Conservation (phyloP, 352 stramenopile species). For the Blastocystis sp. region DNA sequence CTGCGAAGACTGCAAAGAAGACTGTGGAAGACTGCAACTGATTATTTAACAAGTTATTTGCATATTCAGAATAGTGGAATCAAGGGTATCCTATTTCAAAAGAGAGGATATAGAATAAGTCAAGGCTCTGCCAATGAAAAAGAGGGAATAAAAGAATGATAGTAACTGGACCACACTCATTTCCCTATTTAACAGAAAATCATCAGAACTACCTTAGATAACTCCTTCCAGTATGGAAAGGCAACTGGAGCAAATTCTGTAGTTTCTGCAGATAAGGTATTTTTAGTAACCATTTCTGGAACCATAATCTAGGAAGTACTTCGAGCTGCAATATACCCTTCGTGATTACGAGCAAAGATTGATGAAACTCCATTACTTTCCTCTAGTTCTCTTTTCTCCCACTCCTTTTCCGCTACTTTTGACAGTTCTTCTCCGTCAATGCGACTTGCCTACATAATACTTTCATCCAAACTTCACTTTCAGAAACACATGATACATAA, state of each 20-base stretch:
- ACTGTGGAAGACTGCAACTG: conserved; percentile 5
- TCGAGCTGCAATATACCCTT: no score
- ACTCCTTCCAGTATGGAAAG: background rate
- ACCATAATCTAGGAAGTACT: no score
- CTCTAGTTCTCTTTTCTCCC: background rate
- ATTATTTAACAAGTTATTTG: conserved; percentile 10
- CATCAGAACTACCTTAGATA: background rate
- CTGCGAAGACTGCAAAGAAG: background rate
- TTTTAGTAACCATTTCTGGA: background rate
- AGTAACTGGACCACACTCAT: background rate
- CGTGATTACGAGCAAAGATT: no score
- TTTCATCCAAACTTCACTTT: background rate
- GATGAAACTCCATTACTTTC: background rate
- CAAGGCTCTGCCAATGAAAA: background rate
- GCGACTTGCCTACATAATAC: background rate
- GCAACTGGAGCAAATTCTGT: background rate
- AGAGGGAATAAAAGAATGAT: background rate
- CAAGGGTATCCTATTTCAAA: background rate
- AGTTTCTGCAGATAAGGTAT: background rate
- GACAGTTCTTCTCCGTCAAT: background rate
- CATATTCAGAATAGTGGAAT: background rate
- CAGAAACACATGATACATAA: background rate
- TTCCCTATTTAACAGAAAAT: background rate
- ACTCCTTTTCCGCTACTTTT: background rate
- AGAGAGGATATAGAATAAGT: background rate